Percentiles rank a stretch among this genome's conserved stretches.
Conservation (phyloP, 192 early-diverging fungal species). For the Piromyces finnis region DNA sequence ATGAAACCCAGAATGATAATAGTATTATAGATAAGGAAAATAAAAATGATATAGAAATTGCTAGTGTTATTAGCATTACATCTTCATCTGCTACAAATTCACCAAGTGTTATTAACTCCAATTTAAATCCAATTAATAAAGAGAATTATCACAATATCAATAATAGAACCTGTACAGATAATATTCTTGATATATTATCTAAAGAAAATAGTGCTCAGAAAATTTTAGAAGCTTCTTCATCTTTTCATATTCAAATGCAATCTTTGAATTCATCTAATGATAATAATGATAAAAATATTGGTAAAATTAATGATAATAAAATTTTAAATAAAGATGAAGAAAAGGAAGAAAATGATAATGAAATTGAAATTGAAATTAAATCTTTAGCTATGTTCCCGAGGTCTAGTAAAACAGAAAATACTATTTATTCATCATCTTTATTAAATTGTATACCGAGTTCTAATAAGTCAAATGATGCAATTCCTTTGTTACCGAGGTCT, state of each 20-base stretch:
- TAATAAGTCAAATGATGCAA: background rate
- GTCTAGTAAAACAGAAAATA: background rate
- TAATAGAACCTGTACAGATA: background rate
- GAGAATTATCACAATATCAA: background rate
- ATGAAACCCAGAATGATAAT: no score
- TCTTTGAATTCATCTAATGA: no score
- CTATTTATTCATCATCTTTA: background rate
- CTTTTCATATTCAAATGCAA: background rate
- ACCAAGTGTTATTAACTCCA: background rate
- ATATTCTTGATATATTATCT: background rate
- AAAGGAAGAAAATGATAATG: background rate
- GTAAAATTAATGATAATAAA: background rate
- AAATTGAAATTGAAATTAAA: background rate
- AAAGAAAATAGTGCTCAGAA: background rate
- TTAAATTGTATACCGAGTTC: background rate
- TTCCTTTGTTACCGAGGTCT: background rate
- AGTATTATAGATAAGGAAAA: no score
- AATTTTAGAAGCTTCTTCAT: background rate
- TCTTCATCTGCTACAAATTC: background rate
- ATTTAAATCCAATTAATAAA: background rate
- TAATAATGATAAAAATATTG: no score
- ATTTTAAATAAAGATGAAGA: background rate
- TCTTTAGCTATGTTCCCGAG: background rate
- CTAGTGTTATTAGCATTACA: background rate
- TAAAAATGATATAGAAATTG: background rate